phyloP scores from a whole-genome alignment of 1,284 basidiomycete genomes.

The Erythrobasidium hasegawianum region DNA sequence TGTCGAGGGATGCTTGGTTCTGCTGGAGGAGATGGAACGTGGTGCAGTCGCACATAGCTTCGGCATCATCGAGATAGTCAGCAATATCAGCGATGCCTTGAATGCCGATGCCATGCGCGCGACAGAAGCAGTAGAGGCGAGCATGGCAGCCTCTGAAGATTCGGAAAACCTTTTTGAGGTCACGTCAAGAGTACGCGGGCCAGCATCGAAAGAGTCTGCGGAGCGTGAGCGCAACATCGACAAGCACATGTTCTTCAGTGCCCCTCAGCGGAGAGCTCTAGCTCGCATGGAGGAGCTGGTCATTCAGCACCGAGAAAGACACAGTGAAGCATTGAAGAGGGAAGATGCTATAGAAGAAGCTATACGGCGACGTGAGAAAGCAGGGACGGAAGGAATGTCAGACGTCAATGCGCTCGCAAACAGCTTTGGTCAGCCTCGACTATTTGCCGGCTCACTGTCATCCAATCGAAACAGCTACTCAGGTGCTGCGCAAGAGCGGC shows the following conservation, averaged over 20 bases:
- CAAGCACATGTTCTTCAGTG: constrained; percentile 6
- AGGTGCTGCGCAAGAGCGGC: no score
- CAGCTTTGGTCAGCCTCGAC: constrained; percentile 6
- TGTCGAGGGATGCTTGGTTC: constrained; percentile 16
- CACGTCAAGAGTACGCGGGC: neutral
- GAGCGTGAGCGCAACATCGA: constrained; percentile 7
- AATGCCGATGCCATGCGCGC: constrained; percentile 14
- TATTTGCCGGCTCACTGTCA: no score
- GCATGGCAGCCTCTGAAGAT: neutral
- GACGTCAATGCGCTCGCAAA: constrained; percentile 28
- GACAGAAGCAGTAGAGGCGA: neutral
- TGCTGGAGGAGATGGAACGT: constrained; percentile 28
- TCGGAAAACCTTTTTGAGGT: neutral
- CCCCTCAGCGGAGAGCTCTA: constrained; percentile 12
- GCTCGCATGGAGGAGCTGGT: constrained; percentile 13
- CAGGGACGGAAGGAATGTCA: constrained; percentile 1
- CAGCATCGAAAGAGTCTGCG: neutral
- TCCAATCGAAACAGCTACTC: no score
- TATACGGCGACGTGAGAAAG: neutral
- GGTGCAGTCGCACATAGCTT: constrained; percentile 15
- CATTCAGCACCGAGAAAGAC: constrained; percentile 6
- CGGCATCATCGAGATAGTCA: constrained; percentile 11
- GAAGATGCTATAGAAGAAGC: constrained; percentile 17
- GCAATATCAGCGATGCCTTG: constrained; percentile 18
- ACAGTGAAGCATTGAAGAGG: constrained; percentile 1